A percentile compares a stretch with the other conserved stretches of the same genome.
Evolutionary conservation across 345 rosid genomes (phyloP).

Genomic region (Corchorus capsularis): DNA sequence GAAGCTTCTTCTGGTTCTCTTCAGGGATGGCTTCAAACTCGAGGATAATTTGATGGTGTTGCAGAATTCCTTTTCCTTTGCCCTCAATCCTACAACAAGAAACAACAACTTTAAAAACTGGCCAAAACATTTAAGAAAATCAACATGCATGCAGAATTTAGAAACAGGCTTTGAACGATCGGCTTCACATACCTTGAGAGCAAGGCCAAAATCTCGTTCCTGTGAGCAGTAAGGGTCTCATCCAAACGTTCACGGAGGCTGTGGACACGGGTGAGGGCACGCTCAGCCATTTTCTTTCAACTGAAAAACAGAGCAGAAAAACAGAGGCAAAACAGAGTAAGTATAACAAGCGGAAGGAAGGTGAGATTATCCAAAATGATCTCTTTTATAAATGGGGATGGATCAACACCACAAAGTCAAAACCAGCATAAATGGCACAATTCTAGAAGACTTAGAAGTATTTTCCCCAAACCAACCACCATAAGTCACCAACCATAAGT

Average conservation of each 20-base stretch:
- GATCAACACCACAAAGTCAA: conserved; percentile 24
- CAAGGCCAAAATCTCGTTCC: conserved; percentile 67
- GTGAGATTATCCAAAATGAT: not conserved
- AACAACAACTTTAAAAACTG: not conserved
- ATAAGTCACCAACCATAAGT: conserved; percentile 25
- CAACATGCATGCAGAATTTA: not conserved
- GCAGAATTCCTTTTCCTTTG: conserved; percentile 74
- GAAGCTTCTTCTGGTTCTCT: conserved; percentile 44
- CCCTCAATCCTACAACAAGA: conserved; percentile 48
- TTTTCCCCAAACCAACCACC: conserved; percentile 32
- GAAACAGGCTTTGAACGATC: not conserved
- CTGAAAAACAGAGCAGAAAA: not conserved
- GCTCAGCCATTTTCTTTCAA: conserved; percentile 50
- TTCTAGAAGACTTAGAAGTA: conserved; percentile 26
- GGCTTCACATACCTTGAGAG: conserved; percentile 54
- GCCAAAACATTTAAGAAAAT: not conserved
- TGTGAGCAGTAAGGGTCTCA: conserved; percentile 52
- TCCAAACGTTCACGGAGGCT: conserved; percentile 80
- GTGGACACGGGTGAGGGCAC: conserved; percentile 58
- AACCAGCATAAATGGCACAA: conserved; percentile 13
- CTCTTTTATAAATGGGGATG: conserved; percentile 16
- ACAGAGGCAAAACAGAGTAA: conserved; percentile 17
- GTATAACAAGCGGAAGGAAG: not conserved
- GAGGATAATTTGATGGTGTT: conserved; percentile 57
- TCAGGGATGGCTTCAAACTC: conserved; percentile 73